These are phyloP conservation scores for Coemansia sp. DNA, from an alignment of 192 early-diverging fungal species.

Conservation along the genomic window DNA sequence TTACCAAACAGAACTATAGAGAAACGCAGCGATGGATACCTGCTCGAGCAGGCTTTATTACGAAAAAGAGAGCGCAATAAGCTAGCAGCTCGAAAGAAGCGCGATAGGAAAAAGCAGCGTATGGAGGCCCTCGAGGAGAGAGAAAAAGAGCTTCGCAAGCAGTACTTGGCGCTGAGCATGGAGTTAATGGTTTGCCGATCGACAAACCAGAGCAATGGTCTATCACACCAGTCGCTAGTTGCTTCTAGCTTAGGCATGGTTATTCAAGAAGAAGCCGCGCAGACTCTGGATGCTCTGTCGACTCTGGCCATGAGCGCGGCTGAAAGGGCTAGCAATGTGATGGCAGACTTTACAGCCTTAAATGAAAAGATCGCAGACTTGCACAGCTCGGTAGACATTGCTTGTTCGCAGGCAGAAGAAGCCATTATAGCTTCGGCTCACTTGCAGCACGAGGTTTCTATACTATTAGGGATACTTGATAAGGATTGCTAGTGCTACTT, in stretches of 20 bases:
- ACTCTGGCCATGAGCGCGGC: background rate
- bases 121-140: constrained; percentile 32
- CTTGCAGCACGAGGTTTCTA: background rate
- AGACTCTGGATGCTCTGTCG: background rate
- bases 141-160: constrained; percentile 28
- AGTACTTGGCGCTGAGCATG: constrained; percentile 16
- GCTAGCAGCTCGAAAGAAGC: constrained; percentile 43
- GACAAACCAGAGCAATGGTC: background rate
- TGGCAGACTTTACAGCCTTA: background rate
- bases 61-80: constrained; percentile 48
- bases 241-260: background rate
- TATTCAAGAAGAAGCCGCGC: background rate
- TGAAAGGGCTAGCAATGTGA: background rate
- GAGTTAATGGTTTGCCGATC: constrained; percentile 26
- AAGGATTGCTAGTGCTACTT: too few relatives aligned
- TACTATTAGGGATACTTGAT: background rate
- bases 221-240: background rate
- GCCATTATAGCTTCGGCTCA: background rate
- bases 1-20: constrained; percentile 27
- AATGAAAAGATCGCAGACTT: background rate
- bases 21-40: background rate
- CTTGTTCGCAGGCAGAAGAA: constrained; percentile 3
- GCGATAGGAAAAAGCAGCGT: constrained; percentile 45
- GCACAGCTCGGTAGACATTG: background rate
- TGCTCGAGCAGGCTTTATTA: constrained; percentile 11